Conservation (phyloP, 2,329 filamentous ascomycete species). For the Claviceps citrina region DNA sequence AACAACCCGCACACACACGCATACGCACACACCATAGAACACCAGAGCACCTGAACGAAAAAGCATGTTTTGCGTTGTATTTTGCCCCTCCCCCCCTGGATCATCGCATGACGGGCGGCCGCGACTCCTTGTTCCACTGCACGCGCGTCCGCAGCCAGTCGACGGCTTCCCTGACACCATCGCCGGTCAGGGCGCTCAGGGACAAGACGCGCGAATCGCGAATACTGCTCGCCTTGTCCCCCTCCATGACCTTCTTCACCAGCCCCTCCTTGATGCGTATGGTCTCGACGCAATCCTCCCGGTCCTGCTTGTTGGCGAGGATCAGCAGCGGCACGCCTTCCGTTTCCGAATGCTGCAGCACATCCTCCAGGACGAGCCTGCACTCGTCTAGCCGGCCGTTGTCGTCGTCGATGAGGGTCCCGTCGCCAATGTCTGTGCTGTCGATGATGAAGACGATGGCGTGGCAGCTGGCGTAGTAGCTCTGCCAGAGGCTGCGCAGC, state of each 20-base stretch:
- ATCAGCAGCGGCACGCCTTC: slow-evolving; percentile 85
- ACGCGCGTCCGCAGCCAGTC: slow-evolving; percentile 89
- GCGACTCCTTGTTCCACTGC: slow-evolving; percentile 88
- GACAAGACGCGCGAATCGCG: slow-evolving; percentile 84
- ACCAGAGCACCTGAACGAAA: neutral
- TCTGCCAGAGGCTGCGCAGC: slow-evolving; percentile 83
- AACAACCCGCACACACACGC: no score
- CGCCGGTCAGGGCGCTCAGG: slow-evolving; percentile 75
- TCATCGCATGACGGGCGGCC: slow-evolving; percentile 84
- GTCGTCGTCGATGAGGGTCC: slow-evolving; percentile 42
- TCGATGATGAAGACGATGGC: slow-evolving; percentile 98
- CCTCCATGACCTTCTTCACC: slow-evolving; percentile 89
- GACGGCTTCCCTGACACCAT: slow-evolving; percentile 85
- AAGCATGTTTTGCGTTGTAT: no score
- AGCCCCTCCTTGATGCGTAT: slow-evolving; percentile 94
- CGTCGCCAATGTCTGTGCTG: slow-evolving; percentile 81
- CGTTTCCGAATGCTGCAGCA: slow-evolving; percentile 73
- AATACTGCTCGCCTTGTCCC: slow-evolving; percentile 72
- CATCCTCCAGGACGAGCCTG: slow-evolving; percentile 73
- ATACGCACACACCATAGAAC: neutral
- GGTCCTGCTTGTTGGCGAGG: slow-evolving; percentile 92
- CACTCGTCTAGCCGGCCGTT: slow-evolving; percentile 69
- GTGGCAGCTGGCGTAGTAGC: slow-evolving; percentile 85
- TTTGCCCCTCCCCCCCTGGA: no score
- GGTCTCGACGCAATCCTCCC: slow-evolving; percentile 94